Conservation (phyloP, 441 rosid genomes). For the Arabidopsis lyrata region DNA sequence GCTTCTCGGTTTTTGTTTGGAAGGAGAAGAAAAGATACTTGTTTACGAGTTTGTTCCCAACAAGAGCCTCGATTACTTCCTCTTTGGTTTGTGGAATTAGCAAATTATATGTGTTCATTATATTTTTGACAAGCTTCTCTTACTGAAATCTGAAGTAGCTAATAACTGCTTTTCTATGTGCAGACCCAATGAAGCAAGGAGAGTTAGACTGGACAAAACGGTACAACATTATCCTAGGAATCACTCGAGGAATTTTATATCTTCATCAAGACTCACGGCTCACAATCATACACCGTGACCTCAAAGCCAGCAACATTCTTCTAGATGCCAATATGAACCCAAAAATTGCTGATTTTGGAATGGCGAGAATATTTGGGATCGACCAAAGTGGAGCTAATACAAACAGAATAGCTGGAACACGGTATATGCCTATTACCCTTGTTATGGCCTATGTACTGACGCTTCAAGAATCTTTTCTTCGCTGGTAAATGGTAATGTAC, state of each 20-base stretch:
- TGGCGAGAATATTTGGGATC: conserved; percentile 46
- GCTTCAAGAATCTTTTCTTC: background rate
- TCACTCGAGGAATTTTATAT: background rate
- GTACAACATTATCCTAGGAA: too few relatives aligned
- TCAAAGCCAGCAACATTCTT: conserved; percentile 54
- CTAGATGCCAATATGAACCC: conserved; percentile 52
- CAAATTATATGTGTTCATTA: background rate
- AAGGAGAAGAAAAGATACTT: conserved; percentile 54
- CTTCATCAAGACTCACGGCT: background rate
- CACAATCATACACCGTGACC: conserved; percentile 53
- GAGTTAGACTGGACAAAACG: too few relatives aligned
- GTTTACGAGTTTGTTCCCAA: conserved; percentile 53
- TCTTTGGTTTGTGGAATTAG: conserved; percentile 41
- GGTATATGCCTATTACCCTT: conserved; percentile 33
- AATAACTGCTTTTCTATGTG: background rate
- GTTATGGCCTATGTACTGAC: background rate
- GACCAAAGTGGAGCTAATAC: conserved; percentile 49
- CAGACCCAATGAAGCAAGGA: background rate
- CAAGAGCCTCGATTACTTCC: conserved; percentile 49
- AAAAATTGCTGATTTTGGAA: conserved; percentile 57
- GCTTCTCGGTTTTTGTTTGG: conserved; percentile 53
- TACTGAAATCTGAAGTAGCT: background rate
- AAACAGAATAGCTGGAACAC: conserved; percentile 49
- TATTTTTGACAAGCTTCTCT: too few relatives aligned
- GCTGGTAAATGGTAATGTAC: background rate